Evolutionary conservation across 2,329 filamentous ascomycete species (phyloP).

Genomic region (Gnomoniopsis sp.): DNA sequence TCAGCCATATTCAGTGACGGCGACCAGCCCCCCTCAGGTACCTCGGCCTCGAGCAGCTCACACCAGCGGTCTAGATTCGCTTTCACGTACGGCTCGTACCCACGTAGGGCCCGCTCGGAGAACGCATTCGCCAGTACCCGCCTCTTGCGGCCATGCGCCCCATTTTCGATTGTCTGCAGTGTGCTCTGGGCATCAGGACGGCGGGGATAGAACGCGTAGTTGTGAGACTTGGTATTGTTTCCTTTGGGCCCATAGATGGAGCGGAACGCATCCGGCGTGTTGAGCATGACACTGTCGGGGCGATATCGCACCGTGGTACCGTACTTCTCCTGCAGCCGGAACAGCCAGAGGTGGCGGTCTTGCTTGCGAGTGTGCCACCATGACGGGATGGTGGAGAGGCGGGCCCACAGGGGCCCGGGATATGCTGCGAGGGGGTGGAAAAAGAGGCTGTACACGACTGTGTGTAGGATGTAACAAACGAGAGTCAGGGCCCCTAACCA

Average conservation of each 20-base stretch:
- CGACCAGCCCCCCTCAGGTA: conserved; percentile 2
- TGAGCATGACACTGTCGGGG: background rate
- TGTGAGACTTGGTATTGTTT: conserved; percentile 5
- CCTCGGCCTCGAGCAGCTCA: conserved; percentile 6
- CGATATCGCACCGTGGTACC: conserved; percentile 5
- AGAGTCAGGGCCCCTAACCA: background rate
- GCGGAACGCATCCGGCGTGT: conserved; percentile 12
- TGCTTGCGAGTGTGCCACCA: conserved; percentile 1
- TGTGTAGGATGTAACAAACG: background rate
- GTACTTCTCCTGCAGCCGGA: conserved; percentile 1
- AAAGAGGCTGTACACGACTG: conserved; percentile 1
- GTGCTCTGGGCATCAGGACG: conserved; percentile 28
- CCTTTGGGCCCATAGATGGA: conserved; percentile 15
- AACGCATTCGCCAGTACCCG: conserved; percentile 42
- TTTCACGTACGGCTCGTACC: conserved; percentile 30
- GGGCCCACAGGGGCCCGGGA: background rate
- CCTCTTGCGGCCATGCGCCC: conserved; percentile 38
- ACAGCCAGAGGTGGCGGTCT: conserved; percentile 10
- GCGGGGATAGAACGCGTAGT: conserved; percentile 10
- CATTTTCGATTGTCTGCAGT: conserved; percentile 39
- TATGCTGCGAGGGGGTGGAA: conserved; percentile 4
- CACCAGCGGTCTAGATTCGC: conserved; percentile 14
- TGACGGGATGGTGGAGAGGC: conserved; percentile 1
- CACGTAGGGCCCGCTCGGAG: conserved; percentile 38
- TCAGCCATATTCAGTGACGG: conserved; percentile 9